Evolutionary conservation across 2,329 filamentous ascomycete species (phyloP), one percentile per base, ranked within the genome.

Genomic region (Didymella segeticola): DNA sequence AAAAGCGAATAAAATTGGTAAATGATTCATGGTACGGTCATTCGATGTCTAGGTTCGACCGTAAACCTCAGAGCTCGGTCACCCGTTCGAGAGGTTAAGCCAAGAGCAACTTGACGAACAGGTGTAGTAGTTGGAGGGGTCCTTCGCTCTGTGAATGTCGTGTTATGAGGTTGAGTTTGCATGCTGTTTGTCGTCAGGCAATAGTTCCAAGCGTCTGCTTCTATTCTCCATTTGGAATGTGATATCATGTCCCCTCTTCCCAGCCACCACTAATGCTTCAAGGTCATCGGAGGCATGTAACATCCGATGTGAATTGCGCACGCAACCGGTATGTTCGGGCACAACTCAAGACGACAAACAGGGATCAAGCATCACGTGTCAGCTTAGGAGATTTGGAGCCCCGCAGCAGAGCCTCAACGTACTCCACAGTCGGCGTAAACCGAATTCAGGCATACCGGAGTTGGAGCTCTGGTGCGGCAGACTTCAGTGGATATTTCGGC

Each of bases 351-450:
- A 17, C 29, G 36, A 5, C 10, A 49, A 10, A 20, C 33, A 17
- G 20, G 39, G 39, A 48, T 43, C 39, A 49, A 33, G 17, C 23
- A 33, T 30, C 14, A 20, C 41, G 29, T 30, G 9, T 23, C 8
- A 15, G 8, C 15, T 48, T 17, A 36, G 46, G 27, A 41, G 26
- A 41, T 49, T 53, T 49, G 39, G 45, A 54, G 51, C 45, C 51
- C 51, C 45, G 39, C 45, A 54, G 46, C 45, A 54, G 51, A 54
- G 51, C 51, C 51, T 54, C 45, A 47, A 33, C 15, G 22, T 45
- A 33, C 51, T 45, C 51, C 51, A 54, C 51, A 49, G n/a, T 6
- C 23, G 15, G 27, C 47, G 33, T 14, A 31, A 25, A 15, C 48
- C 22, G 9, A 29, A 8, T 19, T 7, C 15, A 38, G 34, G n/a